Conservation (phyloP, 148 eudicot genomes). For the Amaranthus palmeri region DNA sequence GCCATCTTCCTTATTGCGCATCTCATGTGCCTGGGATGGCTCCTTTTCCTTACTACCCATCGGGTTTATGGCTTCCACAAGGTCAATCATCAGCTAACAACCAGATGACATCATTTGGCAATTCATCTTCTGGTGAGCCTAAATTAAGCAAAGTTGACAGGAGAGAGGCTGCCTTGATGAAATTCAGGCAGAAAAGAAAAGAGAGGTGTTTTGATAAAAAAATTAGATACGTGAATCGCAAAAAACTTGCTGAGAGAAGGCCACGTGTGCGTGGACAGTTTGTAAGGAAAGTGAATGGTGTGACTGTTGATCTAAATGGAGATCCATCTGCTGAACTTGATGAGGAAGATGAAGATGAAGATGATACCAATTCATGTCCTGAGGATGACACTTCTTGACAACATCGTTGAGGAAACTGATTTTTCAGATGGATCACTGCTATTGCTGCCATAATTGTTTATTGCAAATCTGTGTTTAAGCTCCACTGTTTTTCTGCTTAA, state of each 20-base stretch:
- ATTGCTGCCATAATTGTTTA: slow-evolving; percentile 7
- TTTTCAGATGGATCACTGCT: slow-evolving; percentile 13
- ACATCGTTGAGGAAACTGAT: not conserved
- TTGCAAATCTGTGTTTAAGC: slow-evolving; percentile 6
- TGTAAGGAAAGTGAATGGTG: slow-evolving; percentile 82
- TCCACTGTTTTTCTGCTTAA: not conserved
- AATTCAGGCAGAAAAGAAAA: slow-evolving; percentile 93
- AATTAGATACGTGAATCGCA: slow-evolving; percentile 85
- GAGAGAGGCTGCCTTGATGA: slow-evolving; percentile 84
- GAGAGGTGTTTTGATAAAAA: slow-evolving; percentile 94
- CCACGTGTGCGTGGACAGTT: slow-evolving; percentile 96
- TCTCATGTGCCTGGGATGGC: slow-evolving; percentile 58
- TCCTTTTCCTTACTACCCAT: slow-evolving; percentile 63
- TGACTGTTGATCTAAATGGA: slow-evolving; percentile 81
- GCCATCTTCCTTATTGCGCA: slow-evolving; percentile 55
- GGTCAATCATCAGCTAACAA: slow-evolving; percentile 58
- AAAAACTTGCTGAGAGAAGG: slow-evolving; percentile 77
- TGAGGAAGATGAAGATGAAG: slow-evolving; percentile 71
- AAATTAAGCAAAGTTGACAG: slow-evolving; percentile 60
- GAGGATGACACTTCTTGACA: slow-evolving; percentile 44
- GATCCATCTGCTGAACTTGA: slow-evolving; percentile 64
- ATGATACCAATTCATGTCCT: slow-evolving; percentile 47
- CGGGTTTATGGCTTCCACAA: slow-evolving; percentile 52
- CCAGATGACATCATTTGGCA: slow-evolving; percentile 54
- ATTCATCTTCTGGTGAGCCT: slow-evolving; percentile 39